A percentile compares a stretch with the other conserved stretches of the same genome.
Conservation (phyloP, 257 asterid species). For the Haberlea rhodopensis region DNA sequence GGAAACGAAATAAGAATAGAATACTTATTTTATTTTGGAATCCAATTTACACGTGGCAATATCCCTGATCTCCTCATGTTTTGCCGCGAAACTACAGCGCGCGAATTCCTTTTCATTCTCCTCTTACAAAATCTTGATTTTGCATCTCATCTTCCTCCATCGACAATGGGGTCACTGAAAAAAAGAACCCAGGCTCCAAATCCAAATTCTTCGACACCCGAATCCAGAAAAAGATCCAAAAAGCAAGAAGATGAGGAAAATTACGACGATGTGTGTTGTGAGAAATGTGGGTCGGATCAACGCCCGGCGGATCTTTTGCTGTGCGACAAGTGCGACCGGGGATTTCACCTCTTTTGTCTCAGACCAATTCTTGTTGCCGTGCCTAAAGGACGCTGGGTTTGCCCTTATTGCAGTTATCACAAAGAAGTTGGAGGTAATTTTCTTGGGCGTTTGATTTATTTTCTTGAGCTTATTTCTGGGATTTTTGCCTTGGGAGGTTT, state of each 20-base stretch:
- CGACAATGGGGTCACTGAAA: conserved; percentile 38
- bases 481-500: neutral
- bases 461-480: neutral
- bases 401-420: conserved; percentile 51
- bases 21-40: too few relatives aligned
- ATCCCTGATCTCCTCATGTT: too few relatives aligned
- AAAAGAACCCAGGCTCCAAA: conserved; percentile 67
- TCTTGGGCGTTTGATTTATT: neutral
- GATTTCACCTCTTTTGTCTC: conserved; percentile 75
- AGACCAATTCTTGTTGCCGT: conserved; percentile 67
- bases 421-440: conserved; percentile 38
- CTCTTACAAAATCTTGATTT: conserved; percentile 12
- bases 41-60: too few relatives aligned
- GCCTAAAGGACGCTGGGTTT: conserved; percentile 81
- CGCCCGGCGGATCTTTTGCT: conserved; percentile 61
- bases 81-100: neutral
- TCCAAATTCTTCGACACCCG: conserved; percentile 28
- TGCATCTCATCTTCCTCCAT: neutral
- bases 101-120: neutral
- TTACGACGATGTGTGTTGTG: conserved; percentile 49
- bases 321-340: conserved; percentile 79
- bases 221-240: conserved; percentile 30
- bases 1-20: too few relatives aligned
- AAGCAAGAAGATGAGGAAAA: conserved; percentile 30
- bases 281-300: conserved; percentile 76